phyloP scores from a whole-genome alignment of 164 flowering plant species.

The Annona squamosa region DNA sequence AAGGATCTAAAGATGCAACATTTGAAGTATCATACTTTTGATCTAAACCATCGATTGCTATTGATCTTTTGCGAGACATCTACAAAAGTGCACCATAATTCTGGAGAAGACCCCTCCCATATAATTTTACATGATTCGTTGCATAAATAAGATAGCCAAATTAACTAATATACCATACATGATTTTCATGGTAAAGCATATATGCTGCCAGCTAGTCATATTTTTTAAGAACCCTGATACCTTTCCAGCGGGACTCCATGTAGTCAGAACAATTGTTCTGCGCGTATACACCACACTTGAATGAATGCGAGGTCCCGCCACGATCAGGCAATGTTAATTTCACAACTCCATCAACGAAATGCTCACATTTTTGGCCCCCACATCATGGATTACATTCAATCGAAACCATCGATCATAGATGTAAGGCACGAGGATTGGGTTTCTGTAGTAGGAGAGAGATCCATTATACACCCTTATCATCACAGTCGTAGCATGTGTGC shows the following conservation, averaged over 20 bases:
- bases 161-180: too few species aligned
- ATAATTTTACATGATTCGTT: too few species aligned
- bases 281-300: slow-evolving; percentile 32
- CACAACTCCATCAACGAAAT: slow-evolving; percentile 23
- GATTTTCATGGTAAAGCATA: too few species aligned
- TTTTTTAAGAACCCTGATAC: slow-evolving; percentile 21
- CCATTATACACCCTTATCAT: slow-evolving; percentile 15
- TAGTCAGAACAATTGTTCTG: slow-evolving; percentile 12
- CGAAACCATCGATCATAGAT: slow-evolving; percentile 29
- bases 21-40: too few species aligned
- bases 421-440: slow-evolving; percentile 5
- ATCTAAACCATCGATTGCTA: too few species aligned
- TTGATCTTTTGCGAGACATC: too few species aligned
- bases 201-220: not conserved
- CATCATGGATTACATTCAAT: slow-evolving; percentile 31
- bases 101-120: too few species aligned
- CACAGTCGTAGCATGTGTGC: not conserved
- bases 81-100: too few species aligned
- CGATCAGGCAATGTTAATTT: slow-evolving; percentile 13
- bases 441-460: slow-evolving; percentile 8
- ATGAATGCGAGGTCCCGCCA: slow-evolving; percentile 19
- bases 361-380: slow-evolving; percentile 12
- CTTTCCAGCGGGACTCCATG: slow-evolving; percentile 41
- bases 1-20: too few species aligned
- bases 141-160: too few species aligned